These are phyloP conservation scores for Fusarium graminum DNA, from an alignment of 2,329 filamentous ascomycete species.

Conservation along the genomic window DNA sequence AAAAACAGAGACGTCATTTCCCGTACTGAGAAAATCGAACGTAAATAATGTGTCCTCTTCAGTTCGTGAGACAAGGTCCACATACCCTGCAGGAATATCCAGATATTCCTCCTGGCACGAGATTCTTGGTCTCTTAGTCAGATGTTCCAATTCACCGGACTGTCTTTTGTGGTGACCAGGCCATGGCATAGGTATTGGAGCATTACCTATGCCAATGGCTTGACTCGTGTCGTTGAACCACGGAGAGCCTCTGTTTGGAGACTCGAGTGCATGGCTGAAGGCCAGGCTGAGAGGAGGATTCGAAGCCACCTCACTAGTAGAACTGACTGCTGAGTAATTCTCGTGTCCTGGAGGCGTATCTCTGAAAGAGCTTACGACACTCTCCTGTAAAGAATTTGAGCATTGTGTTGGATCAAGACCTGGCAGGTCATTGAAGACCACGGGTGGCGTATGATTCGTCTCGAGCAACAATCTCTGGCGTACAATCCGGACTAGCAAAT, in stretches of 20 bases:
- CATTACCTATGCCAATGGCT: not conserved
- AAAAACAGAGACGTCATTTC: conserved; percentile 45
- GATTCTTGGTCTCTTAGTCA: conserved; percentile 40
- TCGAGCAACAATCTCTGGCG: conserved; percentile 39
- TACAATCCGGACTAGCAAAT: conserved; percentile 33
- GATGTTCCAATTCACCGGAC: conserved; percentile 26
- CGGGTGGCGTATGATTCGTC: conserved; percentile 32
- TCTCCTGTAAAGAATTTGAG: conserved; percentile 39
- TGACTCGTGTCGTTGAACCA: conserved; percentile 26
- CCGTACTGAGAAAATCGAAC: conserved; percentile 43
- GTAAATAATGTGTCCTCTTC: conserved; percentile 46
- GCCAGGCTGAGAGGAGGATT: conserved; percentile 40
- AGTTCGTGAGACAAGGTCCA: conserved; percentile 33
- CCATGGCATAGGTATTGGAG: conserved; percentile 33
- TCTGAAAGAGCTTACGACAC: conserved; percentile 40
- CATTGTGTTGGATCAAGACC: conserved; percentile 43
- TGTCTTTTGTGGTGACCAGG: conserved; percentile 43
- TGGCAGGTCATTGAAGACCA: conserved; percentile 45
- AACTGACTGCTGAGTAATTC: conserved; percentile 28
- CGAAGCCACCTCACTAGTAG: conserved; percentile 22
- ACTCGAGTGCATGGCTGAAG: conserved; percentile 40
- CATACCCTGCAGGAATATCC: conserved; percentile 40
- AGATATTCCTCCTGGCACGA: conserved; percentile 43
- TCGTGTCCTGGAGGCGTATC: conserved; percentile 43
- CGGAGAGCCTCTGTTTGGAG: conserved; percentile 27